Evolutionary conservation across 1,284 basidiomycete species (phyloP), one percentile per base, ranked within the genome.

Genomic region (Pyrrhoderma noxium): DNA sequence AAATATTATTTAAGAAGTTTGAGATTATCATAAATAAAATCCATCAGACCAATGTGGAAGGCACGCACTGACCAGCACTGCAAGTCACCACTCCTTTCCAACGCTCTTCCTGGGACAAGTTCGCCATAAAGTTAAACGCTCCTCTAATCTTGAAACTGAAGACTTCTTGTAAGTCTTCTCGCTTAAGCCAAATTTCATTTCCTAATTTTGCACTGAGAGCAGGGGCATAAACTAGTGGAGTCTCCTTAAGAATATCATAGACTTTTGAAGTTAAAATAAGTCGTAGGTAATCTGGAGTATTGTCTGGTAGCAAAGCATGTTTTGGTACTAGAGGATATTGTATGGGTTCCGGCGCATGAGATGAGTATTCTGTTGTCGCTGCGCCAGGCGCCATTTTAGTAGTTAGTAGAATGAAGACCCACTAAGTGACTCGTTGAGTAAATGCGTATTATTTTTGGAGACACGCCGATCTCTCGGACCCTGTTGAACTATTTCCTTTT

Each of bases 61-160:
- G 23, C 71, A 73, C 74, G 74, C 70, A 85, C 89, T 80, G 69
- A 94, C 93, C 93, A 54, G 94, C 96, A 63, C 91, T 95, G 66
- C 95, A 99, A 38, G 96, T 98, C 53, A 99, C 79, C 58, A 99
- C 96, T 54, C 96, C 96, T 68, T 94, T 95, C 89, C 91, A 93
- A 58, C 93, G 80, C 61, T 98, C 93, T 54, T 93, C 91, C 21
- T 88, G 82, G 8, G 76, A 75, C 41, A 99, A 72, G 67, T 81
- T 81, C 4, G 91, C 90, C 96, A 99, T 99, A 67, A 98, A 91
- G 70, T 99, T 99, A 75, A 96, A 99, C 16, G 96, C 96, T 21
- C 96, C 96, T 7, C 96, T 76, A 51, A 96, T 93, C 66, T 99
- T 99, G 83, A 99, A 99, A 65, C 89, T 93, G 67, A 99, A 99